These are phyloP conservation scores for Apiospora koreana DNA, from an alignment of 2,329 filamentous ascomycete genomes.

Conservation along the genomic window DNA sequence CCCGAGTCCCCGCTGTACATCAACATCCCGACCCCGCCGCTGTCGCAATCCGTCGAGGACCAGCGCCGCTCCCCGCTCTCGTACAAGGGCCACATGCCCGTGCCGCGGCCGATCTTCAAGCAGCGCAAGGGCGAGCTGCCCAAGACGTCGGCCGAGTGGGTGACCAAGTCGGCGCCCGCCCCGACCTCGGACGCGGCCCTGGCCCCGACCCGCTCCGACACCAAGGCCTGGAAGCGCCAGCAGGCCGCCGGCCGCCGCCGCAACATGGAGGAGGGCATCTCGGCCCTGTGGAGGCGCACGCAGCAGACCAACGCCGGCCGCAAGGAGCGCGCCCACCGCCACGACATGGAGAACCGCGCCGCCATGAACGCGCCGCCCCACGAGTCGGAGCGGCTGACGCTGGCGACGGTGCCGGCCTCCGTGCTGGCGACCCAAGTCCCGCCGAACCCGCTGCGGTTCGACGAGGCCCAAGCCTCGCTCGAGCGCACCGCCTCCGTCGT, in stretches of 20 bases:
- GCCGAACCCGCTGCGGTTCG: conserved; percentile 64
- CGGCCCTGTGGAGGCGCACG: conserved; percentile 69
- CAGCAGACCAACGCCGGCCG: conserved; percentile 39
- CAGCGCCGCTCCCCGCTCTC: conserved; percentile 46
- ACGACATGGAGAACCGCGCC: conserved; percentile 47
- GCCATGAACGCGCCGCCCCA: conserved; percentile 66
- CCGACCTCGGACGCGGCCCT: conserved; percentile 44
- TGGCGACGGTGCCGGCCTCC: conserved; percentile 60
- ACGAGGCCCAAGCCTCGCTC: conserved; percentile 48
- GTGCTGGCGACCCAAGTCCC: conserved; percentile 53
- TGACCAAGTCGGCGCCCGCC: conserved; percentile 58
- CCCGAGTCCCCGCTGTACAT: conserved; percentile 90
- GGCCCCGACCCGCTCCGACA: conserved; percentile 36
- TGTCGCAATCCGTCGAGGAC: conserved; percentile 54
- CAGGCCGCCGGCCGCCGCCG: conserved; percentile 72
- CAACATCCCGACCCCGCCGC: conserved; percentile 75
- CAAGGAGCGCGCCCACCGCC: conserved; percentile 42
- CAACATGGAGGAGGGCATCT: conserved; percentile 72
- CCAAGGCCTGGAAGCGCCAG: conserved; percentile 65
- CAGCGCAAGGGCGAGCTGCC: conserved; percentile 49
- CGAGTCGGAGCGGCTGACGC: conserved; percentile 76
- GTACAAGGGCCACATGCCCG: conserved; percentile 75
- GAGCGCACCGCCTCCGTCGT: conserved; percentile 44
- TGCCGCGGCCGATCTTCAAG: conserved; percentile 79
- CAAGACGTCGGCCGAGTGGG: conserved; percentile 64